phyloP scores from a whole-genome alignment of 257 asterid species.

The Jacaranda copaia region DNA sequence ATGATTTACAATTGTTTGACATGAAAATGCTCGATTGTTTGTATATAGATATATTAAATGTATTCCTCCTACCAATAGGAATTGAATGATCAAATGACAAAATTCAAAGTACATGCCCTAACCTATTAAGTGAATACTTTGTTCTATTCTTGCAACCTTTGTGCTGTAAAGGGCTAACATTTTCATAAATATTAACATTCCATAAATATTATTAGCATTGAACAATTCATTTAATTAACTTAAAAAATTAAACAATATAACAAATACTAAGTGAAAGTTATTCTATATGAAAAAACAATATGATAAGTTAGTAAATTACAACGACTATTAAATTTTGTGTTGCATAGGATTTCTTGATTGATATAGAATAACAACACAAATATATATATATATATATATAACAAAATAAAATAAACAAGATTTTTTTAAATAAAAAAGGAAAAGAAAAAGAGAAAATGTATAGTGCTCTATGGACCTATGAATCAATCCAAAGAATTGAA shows the following conservation, averaged over 20 bases:
- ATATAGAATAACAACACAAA: neutral
- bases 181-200: neutral
- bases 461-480: neutral
- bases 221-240: conserved; percentile 1
- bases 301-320: neutral
- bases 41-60: neutral
- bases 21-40: too few species aligned
- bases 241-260: neutral
- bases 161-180: conserved; percentile 3
- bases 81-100: neutral
- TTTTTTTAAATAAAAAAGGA: neutral
- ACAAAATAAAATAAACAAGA: neutral
- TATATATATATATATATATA: neutral
- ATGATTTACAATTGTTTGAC: too few species aligned
- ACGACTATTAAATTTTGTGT: conserved; percentile 30
- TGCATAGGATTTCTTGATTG: conserved; percentile 23
- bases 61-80: conserved; percentile 18
- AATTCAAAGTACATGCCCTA: conserved; percentile 30
- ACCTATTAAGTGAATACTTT: neutral
- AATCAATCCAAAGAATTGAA: conserved; percentile 38
- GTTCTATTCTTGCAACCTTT: conserved; percentile 14
- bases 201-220: neutral
- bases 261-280: neutral
- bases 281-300: neutral
- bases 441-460: neutral